Percentiles rank a stretch among this genome's conserved stretches.
phyloP scores from a whole-genome alignment of 2,329 filamentous ascomycete species.

The Cladosporium sp. region DNA sequence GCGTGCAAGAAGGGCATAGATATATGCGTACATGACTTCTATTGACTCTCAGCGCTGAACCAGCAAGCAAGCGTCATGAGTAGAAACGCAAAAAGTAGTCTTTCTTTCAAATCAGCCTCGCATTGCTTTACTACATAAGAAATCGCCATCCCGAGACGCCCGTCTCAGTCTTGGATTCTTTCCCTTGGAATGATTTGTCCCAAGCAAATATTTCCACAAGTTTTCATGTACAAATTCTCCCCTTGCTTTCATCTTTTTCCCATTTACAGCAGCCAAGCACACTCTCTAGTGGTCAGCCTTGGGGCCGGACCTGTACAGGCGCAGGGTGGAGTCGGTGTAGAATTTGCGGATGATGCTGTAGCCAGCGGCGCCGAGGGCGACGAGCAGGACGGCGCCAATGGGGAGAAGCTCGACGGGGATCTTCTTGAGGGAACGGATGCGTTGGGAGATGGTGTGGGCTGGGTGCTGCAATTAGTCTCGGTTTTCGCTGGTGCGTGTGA shows the following conservation, averaged over 20 bases:
- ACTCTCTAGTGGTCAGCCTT: not conserved
- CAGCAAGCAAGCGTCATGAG: too few relatives aligned
- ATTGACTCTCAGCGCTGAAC: too few relatives aligned
- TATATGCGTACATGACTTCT: too few relatives aligned
- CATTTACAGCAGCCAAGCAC: not conserved
- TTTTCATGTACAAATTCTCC: conserved; percentile 12
- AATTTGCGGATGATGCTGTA: conserved; percentile 85
- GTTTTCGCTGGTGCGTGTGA: not conserved
- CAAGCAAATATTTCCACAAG: not conserved
- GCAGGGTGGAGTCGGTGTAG: conserved; percentile 83
- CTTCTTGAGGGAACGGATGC: conserved; percentile 80
- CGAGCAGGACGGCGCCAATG: conserved; percentile 79
- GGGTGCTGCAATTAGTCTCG: conserved; percentile 16
- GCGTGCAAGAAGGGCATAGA: too few relatives aligned
- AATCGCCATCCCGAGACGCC: not conserved
- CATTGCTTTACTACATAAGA: conserved; percentile 13
- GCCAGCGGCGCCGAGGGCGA: conserved; percentile 68
- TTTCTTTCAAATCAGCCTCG: conserved; percentile 3
- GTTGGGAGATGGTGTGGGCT: conserved; percentile 97
- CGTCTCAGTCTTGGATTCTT: conserved; percentile 1
- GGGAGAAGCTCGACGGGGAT: conserved; percentile 92
- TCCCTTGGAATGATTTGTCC: not conserved
- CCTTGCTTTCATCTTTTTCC: not conserved
- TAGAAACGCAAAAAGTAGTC: not conserved
- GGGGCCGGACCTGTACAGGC: conserved; percentile 47